These are phyloP conservation scores for Flagelloscypha sp. DNA, from an alignment of 768 basidiomycete species.

Conservation along the genomic window DNA sequence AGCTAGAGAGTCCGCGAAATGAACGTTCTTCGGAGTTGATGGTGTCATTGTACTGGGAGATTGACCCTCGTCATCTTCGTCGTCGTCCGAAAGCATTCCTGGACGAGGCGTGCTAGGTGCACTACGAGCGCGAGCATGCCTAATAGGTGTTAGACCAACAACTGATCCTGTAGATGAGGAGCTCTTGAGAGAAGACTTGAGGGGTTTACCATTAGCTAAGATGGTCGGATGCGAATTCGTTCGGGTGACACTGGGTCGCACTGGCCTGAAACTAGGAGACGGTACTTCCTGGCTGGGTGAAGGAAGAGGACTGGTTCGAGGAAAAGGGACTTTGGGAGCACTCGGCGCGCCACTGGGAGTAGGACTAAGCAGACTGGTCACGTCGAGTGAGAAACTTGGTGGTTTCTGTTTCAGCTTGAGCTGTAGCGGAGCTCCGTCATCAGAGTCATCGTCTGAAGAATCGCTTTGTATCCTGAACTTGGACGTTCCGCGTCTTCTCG, in stretches of 20 bases:
- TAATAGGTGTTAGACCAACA: slow-evolving; percentile 13
- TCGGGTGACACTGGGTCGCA: slow-evolving; percentile 27
- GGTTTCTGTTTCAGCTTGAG: neutral
- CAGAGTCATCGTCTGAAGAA: slow-evolving; percentile 25
- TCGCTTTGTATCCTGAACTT: slow-evolving; percentile 22
- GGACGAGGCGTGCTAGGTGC: slow-evolving; percentile 50
- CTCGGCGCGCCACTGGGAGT: slow-evolving; percentile 30
- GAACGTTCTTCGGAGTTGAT: slow-evolving; percentile 67
- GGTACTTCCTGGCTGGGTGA: slow-evolving; percentile 1
- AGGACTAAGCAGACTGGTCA: slow-evolving; percentile 24
- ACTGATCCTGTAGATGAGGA: slow-evolving; percentile 27
- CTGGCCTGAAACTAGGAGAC: slow-evolving; percentile 10
- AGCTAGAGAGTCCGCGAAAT: slow-evolving; percentile 71
- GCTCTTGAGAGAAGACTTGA: slow-evolving; percentile 77
- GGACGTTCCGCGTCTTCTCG: slow-evolving; percentile 12
- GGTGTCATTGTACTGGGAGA: slow-evolving; percentile 13
- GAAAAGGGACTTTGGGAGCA: slow-evolving; percentile 31
- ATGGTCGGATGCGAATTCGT: slow-evolving; percentile 36
- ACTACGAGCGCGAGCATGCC: slow-evolving; percentile 43
- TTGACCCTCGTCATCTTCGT: slow-evolving; percentile 3
- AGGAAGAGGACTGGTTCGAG: slow-evolving; percentile 25
- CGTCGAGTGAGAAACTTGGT: slow-evolving; percentile 4
- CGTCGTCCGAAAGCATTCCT: slow-evolving; percentile 4
- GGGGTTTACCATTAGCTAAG: slow-evolving; percentile 72
- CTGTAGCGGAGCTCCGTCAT: slow-evolving; percentile 18